phyloP scores from a whole-genome alignment of 2,329 filamentous ascomycete species.

The Cladophialophora bantiana region DNA sequence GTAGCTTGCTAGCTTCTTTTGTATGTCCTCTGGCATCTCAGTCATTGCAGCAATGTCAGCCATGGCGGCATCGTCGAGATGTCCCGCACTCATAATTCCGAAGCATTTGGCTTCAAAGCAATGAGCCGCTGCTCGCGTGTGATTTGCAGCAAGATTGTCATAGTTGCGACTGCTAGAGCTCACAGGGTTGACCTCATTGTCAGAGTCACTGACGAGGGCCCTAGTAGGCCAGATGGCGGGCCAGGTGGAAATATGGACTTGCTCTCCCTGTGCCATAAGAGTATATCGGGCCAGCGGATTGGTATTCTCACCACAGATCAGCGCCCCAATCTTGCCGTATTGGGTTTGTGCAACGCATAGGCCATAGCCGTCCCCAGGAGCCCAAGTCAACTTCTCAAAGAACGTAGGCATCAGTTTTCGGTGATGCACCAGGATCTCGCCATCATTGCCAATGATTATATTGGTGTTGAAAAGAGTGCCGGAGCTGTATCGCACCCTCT shows the following conservation, averaged over 20 bases:
- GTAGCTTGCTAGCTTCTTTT: constrained; percentile 46
- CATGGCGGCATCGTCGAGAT: constrained; percentile 52
- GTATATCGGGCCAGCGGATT: constrained; percentile 62
- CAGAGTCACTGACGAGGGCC: constrained; percentile 17
- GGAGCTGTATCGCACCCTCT: constrained; percentile 53
- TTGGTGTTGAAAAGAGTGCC: constrained; percentile 62
- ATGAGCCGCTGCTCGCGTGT: constrained; percentile 60
- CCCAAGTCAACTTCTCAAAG: constrained; percentile 65
- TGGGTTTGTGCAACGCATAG: constrained; percentile 56
- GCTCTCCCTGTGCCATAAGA: constrained; percentile 63
- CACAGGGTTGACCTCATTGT: constrained; percentile 7
- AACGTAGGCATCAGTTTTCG: constrained; percentile 64
- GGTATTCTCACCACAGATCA: constrained; percentile 66
- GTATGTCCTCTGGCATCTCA: constrained; percentile 39
- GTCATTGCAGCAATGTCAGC: constrained; percentile 45
- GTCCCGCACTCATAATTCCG: constrained; percentile 58
- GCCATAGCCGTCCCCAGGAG: constrained; percentile 60
- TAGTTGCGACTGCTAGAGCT: constrained; percentile 50
- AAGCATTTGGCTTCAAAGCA: constrained; percentile 67
- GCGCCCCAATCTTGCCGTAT: constrained; percentile 56
- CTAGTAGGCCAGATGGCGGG: constrained; percentile 63
- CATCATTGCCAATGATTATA: constrained; percentile 54
- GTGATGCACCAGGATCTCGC: constrained; percentile 59
- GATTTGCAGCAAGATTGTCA: constrained; percentile 62
- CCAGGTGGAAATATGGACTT: constrained; percentile 64